Percentiles rank a stretch among this genome's conserved stretches.
phyloP scores from a whole-genome alignment of 495 filamentous ascomycete genomes.

The Neurospora sp. region DNA sequence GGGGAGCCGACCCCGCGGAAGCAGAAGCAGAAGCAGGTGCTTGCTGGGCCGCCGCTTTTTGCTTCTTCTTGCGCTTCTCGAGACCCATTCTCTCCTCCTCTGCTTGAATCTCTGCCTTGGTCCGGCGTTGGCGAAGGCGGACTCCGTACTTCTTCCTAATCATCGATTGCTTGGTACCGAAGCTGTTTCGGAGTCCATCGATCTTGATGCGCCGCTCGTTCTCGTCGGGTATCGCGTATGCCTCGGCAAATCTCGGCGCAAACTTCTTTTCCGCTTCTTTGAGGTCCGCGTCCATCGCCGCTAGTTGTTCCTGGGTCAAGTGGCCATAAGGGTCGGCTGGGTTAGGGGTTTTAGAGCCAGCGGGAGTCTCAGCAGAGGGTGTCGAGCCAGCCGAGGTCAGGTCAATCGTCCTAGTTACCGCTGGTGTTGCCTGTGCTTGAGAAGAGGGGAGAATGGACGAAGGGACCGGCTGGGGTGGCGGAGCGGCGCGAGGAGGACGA shows the following conservation, averaged over 20 bases:
- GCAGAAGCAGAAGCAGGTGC: background rate
- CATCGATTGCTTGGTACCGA: slow-evolving; percentile 39
- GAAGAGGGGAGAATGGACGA: background rate
- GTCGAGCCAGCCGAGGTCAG: background rate
- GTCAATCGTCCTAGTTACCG: background rate
- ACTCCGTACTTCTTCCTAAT: slow-evolving; percentile 41
- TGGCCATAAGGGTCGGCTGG: slow-evolving; percentile 31
- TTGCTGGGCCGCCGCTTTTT: slow-evolving; percentile 10
- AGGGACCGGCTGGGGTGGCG: slow-evolving; percentile 2
- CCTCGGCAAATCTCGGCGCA: slow-evolving; percentile 28
- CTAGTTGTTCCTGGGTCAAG: slow-evolving; percentile 16
- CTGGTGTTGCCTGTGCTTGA: background rate
- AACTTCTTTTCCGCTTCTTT: slow-evolving; percentile 27
- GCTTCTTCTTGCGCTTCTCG: background rate
- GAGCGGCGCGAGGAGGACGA: slow-evolving; percentile 4
- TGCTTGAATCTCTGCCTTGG: slow-evolving; percentile 31
- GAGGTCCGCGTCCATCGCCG: slow-evolving; percentile 27
- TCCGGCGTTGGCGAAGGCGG: slow-evolving; percentile 33
- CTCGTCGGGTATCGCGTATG: slow-evolving; percentile 25
- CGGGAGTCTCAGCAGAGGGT: slow-evolving; percentile 1
- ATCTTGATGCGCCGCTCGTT: slow-evolving; percentile 20
- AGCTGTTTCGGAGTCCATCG: slow-evolving; percentile 34
- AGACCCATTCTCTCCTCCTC: slow-evolving; percentile 32
- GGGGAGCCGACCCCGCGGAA: slow-evolving; percentile 6
- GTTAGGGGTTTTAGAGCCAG: slow-evolving; percentile 6